phyloP scores from a whole-genome alignment of 2,329 filamentous ascomycete genomes.

The Hypoxylon sp. region DNA sequence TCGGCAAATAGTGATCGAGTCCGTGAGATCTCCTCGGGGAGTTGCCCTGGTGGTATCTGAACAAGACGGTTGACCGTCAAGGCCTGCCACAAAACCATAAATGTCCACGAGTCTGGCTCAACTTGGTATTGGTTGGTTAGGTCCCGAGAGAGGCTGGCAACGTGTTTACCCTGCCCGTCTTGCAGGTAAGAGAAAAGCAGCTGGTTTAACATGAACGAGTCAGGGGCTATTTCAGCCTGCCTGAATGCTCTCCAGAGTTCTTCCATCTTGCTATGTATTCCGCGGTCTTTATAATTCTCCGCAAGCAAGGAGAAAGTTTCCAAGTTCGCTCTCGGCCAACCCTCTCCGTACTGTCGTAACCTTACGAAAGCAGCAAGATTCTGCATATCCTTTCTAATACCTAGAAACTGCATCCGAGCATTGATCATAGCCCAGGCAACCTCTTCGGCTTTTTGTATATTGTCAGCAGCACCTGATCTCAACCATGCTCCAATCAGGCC shows the following conservation, averaged over 20 bases:
- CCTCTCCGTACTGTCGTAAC: conserved; percentile 54
- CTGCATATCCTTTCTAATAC: conserved; percentile 58
- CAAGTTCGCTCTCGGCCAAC: conserved; percentile 73
- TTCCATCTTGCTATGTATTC: conserved; percentile 70
- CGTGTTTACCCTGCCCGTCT: conserved; percentile 67
- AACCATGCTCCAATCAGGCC: conserved; percentile 85
- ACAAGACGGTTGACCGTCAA: conserved; percentile 66
- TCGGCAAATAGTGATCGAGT: conserved; percentile 64
- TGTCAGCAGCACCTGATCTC: conserved; percentile 69
- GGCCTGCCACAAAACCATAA: conserved; percentile 76
- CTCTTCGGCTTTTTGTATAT: conserved; percentile 73
- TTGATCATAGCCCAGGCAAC: conserved; percentile 85
- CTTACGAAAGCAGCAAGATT: conserved; percentile 49
- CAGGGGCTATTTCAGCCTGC: conserved; percentile 74
- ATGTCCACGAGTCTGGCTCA: conserved; percentile 77
- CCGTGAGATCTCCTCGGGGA: conserved; percentile 52
- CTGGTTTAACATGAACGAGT: conserved; percentile 85
- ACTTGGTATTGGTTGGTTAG: conserved; percentile 67
- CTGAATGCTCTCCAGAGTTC: conserved; percentile 74
- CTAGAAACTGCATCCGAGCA: conserved; percentile 74
- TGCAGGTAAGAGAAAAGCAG: conserved; percentile 77
- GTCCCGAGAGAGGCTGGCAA: conserved; percentile 68
- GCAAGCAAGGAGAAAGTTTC: conserved; percentile 85
- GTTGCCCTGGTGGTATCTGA: conserved; percentile 51
- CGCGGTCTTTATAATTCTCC: conserved; percentile 77